Percentiles rank a stretch among this genome's conserved stretches.
Conservation (phyloP, 192 early-diverging fungal genomes). For the Oehlia diaphana region DNA sequence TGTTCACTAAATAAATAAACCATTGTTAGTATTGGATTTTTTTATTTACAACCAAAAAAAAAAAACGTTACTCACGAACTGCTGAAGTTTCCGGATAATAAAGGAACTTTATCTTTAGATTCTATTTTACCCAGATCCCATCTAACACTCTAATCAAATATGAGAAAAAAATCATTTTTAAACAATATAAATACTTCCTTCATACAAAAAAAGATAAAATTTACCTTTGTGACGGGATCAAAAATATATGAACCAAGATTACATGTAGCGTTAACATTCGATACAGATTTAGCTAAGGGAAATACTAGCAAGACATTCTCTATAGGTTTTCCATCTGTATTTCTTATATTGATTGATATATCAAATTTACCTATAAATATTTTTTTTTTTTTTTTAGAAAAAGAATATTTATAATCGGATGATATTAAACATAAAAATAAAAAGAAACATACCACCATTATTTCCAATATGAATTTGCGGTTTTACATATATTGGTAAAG, state of each 20-base stretch:
- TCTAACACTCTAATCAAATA: slow-evolving; percentile 26
- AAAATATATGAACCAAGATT: slow-evolving; percentile 68
- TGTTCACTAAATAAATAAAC: slow-evolving; percentile 36
- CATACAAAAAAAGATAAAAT: neutral
- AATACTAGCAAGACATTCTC: slow-evolving; percentile 64
- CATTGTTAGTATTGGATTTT: neutral
- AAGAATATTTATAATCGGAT: neutral
- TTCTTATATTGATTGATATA: slow-evolving; percentile 62
- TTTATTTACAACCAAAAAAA: neutral
- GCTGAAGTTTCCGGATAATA: slow-evolving; percentile 60
- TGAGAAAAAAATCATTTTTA: neutral
- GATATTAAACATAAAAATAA: neutral
- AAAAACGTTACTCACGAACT: slow-evolving; percentile 10
- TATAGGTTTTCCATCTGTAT: slow-evolving; percentile 63
- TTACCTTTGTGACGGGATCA: slow-evolving; percentile 66
- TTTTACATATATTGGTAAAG: slow-evolving; percentile 62
- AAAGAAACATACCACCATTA: slow-evolving; percentile 47
- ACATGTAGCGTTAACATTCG: slow-evolving; percentile 60
- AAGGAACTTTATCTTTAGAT: slow-evolving; percentile 54
- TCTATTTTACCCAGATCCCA: slow-evolving; percentile 72
- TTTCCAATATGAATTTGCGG: slow-evolving; percentile 59
- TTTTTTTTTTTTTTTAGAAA: neutral
- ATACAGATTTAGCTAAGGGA: slow-evolving; percentile 57
- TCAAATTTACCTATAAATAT: slow-evolving; percentile 70
- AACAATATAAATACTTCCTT: neutral